Conservation (phyloP, 805 yeast genomes). For the Yarrowia sp. region DNA sequence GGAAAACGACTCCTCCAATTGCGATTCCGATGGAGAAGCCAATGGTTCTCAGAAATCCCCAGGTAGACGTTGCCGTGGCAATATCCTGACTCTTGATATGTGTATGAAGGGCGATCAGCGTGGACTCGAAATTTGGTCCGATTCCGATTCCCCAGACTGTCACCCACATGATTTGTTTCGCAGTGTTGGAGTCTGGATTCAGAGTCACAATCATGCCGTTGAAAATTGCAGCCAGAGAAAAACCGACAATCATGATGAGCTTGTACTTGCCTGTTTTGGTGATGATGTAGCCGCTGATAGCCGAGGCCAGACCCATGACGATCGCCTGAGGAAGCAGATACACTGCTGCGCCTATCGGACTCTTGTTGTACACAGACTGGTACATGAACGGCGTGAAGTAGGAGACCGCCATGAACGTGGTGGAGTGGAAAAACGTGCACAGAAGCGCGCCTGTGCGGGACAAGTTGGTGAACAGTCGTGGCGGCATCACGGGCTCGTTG, state of each 20-base stretch:
- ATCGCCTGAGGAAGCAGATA: slow-evolving; percentile 57
- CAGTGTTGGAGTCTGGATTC: slow-evolving; percentile 50
- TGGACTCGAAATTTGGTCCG: slow-evolving; percentile 59
- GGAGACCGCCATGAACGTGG: slow-evolving; percentile 56
- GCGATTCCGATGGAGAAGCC: slow-evolving; percentile 55
- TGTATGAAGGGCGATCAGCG: slow-evolving; percentile 56
- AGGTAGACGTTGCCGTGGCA: slow-evolving; percentile 56
- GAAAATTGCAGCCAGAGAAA: slow-evolving; percentile 42
- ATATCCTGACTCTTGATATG: slow-evolving; percentile 63
- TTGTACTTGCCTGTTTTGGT: slow-evolving; percentile 53
- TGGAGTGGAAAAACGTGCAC: slow-evolving; percentile 55
- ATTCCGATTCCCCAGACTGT: slow-evolving; percentile 57
- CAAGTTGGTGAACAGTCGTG: slow-evolving; percentile 48
- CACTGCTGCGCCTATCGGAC: slow-evolving; percentile 53
- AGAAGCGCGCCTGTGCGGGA: slow-evolving; percentile 30
- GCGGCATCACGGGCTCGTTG: slow-evolving; percentile 54
- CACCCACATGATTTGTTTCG: slow-evolving; percentile 55
- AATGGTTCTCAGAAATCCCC: slow-evolving; percentile 54
- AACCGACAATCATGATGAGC: slow-evolving; percentile 54
- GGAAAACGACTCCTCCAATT: slow-evolving; percentile 54
- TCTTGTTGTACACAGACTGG: slow-evolving; percentile 55
- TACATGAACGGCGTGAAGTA: slow-evolving; percentile 60
- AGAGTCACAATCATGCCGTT: slow-evolving; percentile 57
- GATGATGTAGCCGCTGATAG: slow-evolving; percentile 56
- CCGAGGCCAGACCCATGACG: slow-evolving; percentile 54